phyloP scores from a whole-genome alignment of 176 grass and related monocot species.

The Dactylis glomerata region DNA sequence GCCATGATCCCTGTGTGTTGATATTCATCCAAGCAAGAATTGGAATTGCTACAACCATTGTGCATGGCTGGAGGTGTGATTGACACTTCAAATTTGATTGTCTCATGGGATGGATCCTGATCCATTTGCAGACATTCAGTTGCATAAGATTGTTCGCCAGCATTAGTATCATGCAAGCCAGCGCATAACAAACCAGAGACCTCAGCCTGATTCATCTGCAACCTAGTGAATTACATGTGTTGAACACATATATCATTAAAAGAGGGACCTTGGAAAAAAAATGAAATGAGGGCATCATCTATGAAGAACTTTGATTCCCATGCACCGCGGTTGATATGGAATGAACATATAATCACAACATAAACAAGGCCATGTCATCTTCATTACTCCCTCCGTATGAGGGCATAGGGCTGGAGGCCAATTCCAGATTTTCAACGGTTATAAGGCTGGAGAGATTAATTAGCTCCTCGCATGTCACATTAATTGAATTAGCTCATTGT shows the following conservation, averaged over 20 bases:
- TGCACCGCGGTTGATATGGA: neutral
- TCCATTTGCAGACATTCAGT: conserved; percentile 42
- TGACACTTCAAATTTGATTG: conserved; percentile 42
- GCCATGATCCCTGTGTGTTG: conserved; percentile 14
- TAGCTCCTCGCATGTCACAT: neutral
- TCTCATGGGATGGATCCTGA: conserved; percentile 41
- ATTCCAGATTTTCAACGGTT: neutral
- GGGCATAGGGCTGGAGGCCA: neutral
- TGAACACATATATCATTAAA: neutral
- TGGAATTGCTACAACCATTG: conserved; percentile 38
- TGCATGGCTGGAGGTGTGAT: conserved; percentile 37
- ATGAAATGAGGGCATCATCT: neutral
- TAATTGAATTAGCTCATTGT: neutral
- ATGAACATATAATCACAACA: conserved; percentile 13
- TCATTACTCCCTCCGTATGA: neutral
- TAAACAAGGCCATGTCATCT: neutral
- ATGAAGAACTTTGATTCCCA: neutral
- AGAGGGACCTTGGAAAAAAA: neutral
- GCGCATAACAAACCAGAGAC: conserved; percentile 35
- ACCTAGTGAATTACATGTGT: conserved; percentile 25
- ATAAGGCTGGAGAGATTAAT: neutral
- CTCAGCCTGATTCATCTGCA: conserved; percentile 43
- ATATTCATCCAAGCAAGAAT: conserved; percentile 39
- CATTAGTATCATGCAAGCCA: conserved; percentile 40
- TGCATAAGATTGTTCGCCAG: conserved; percentile 24